Evolutionary conservation across 1,284 basidiomycete genomes (phyloP), one percentile per base, ranked within the genome.

Genomic region (Macrocystidia cucumis): DNA sequence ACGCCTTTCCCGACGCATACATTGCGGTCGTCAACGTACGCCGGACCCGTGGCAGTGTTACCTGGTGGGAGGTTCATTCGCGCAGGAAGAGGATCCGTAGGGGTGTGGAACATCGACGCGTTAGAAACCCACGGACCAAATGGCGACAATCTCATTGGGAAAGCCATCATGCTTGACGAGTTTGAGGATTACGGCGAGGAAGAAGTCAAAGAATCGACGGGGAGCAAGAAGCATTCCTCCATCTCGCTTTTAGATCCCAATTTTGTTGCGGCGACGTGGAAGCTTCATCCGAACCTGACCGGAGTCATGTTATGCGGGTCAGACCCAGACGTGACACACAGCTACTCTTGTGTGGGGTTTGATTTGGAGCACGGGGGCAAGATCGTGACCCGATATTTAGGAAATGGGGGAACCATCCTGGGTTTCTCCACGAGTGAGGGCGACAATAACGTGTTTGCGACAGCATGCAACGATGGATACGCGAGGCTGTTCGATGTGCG

Each of bases 401-500:
- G 64, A 1, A 62, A 67, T 37, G 59, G 60, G 4, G 60, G 52
- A 5, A 43, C 38, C 9, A 50, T 65, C 12, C 37, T 43, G 18
- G 39, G 39, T 19, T 53, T 64, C 36, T 53, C 61, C 7, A 57
- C 55, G 2, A 60, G 57, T 42, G 43, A 38, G 0, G 59, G 41
- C 0, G 60, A 65, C 25, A 49, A 56, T 3, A 58, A 61, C 35
- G 29, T 47, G 1, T 67, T 69, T 45, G 36, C 54, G 9, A 65
- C 63, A 0, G 54, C 53, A 1, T 52, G 50, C 8, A 40, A 36
- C 30, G 66, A 68, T 39, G 62, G 65, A 1, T 53, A 49, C 34
- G 60, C 54, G 9, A 45, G 65, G n/a, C 39, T 68, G 18, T 67
- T 54, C 37, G 64, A 67, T 38, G 42, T 56, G 9, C 56, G 65